Base-by-base conservation (phyloP, 2,329 filamentous ascomycete species). In the Curvularia sp. region DNA sequence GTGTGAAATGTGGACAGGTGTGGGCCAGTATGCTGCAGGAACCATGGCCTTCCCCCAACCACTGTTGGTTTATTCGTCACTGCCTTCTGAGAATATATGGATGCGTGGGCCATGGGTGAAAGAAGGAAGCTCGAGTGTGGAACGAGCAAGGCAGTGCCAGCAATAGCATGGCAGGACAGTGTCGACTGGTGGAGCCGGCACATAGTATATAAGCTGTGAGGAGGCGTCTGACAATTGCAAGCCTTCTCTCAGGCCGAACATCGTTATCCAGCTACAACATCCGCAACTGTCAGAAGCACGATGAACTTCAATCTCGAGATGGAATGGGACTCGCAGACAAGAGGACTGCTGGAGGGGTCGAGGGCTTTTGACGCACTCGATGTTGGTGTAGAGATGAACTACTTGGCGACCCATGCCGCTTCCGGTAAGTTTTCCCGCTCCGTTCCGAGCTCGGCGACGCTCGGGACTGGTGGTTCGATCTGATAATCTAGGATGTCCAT, bases 401-500 rank as follows among this genome's bases (percentile, higher is more conserved):
- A 18, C n/a, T 6, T 13, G 6, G n/a, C n/a, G n/a, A n/a, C n/a
- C n/a, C 13, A n/a, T 15, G 15, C 5, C 8, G 13, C n/a, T n/a
- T n/a, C 19, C 36, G 36, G 36, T 25, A 27, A 49, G 50, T 54
- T 54, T 39, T 18, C 41, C 52, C 52, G 56, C 23, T 59, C 59
- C 64, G 64, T 59, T 55, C 57, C 65, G 66, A 61, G 49, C 52
- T 66, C 66, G 69, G 63, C 62, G 36, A 49, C 30, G 53, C 49
- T 54, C 61, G 63, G 59, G 23, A 10, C 59, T 60, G 58, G 55
- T 61, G 50, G 64, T 34, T 60, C 46, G 61, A 72, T 72, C 70
- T 69, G 70, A 73, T 73, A 71, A 70, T 54, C 19, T 39, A 47
- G 51, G 32, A 46, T 49, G 38, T 53, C 43, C 60, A 65, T 66